Base-by-base conservation (phyloP, 495 filamentous ascomycete species). In the Choiromyces venosus region DNA sequence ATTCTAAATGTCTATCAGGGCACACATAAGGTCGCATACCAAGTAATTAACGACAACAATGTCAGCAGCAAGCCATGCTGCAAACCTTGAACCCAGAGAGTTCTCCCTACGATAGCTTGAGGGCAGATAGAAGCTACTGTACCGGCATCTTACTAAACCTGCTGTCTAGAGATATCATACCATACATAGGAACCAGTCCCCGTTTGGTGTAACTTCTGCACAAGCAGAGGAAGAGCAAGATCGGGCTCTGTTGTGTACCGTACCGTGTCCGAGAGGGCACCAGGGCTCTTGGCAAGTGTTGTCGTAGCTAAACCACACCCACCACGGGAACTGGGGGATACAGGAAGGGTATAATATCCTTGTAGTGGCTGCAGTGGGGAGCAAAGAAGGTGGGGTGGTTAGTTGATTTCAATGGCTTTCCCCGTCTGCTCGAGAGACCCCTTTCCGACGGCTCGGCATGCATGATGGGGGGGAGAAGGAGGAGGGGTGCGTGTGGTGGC, bases 381-480 rank as follows among this genome's bases (percentile, higher is more conserved):
- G 46, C 52, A 44, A 69, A 69, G 70, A 65, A 6, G 5, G 42
- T 46, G 39, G 1, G 39, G 69, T 66, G 69, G 65, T 56, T n/a
- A 33, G 25, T 12, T 29, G 3, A 33, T 61, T n/a, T 29, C 25
- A 61, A 61, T 61, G 25, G 10, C 68, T 71, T 71, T 74, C 68
- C 68, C 65, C 52, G 64, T 44, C 68, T 73, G 68, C 52, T 77
- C 69, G 61, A 69, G 72, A 67, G 75, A 70, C 66, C 37, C 74
- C 46, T 69, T 77, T 77, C 66, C 75, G 25, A 72, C 71, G 56
- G 70, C 75, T 70, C 69, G 74, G 69, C 74, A 69, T 73, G 75
- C 73, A 77, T 72, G 73, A 42, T 73, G 75, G 73, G 76, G 73
- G 73, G 69, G 73, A 52, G 68, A n/a, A n/a, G n/a, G n/a, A 77